phyloP scores from a whole-genome alignment of 78 protist species.

The Salpingoeca rosetta region DNA sequence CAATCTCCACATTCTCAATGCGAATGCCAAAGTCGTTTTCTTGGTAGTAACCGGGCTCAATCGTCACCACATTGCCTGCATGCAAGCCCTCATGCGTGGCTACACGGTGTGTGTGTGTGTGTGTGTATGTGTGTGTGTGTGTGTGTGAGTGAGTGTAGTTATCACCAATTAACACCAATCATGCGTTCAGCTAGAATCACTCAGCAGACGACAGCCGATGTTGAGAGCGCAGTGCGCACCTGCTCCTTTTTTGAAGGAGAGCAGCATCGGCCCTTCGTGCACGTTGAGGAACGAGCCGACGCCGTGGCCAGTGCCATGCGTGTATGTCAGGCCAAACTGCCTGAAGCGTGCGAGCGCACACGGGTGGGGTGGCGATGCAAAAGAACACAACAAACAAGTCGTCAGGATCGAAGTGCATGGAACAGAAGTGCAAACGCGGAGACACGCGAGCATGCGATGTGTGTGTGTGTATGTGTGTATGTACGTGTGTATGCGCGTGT shows the following conservation, averaged over 20 bases:
- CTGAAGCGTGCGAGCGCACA: constrained; percentile 61
- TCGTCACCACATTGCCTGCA: neutral
- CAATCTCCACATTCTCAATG: constrained; percentile 67
- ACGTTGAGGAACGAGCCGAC: constrained; percentile 86
- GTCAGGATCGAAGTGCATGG: neutral
- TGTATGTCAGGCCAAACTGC: constrained; percentile 69
- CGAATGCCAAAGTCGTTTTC: constrained; percentile 83
- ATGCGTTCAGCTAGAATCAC: neutral
- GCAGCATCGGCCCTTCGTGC: constrained; percentile 71
- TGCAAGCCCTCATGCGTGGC: neutral
- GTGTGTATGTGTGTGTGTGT: neutral
- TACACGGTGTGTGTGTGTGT: neutral
- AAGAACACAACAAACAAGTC: neutral
- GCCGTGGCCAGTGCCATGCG: constrained; percentile 96
- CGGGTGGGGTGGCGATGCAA: constrained; percentile 37
- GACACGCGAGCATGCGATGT: neutral
- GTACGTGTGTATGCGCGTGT: too few relatives aligned
- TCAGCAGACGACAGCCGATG: neutral
- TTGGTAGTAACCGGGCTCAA: constrained; percentile 53
- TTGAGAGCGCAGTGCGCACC: neutral
- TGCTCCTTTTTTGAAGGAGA: neutral
- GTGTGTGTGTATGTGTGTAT: neutral
- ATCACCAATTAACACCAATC: too few relatives aligned
- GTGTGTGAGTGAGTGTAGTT: neutral
- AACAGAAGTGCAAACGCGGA: neutral